A percentile compares a stretch with the other conserved stretches of the same genome.
These are phyloP conservation scores for Apiospora saccharicola DNA, from an alignment of 2,329 filamentous ascomycete species.

Conservation along the genomic window DNA sequence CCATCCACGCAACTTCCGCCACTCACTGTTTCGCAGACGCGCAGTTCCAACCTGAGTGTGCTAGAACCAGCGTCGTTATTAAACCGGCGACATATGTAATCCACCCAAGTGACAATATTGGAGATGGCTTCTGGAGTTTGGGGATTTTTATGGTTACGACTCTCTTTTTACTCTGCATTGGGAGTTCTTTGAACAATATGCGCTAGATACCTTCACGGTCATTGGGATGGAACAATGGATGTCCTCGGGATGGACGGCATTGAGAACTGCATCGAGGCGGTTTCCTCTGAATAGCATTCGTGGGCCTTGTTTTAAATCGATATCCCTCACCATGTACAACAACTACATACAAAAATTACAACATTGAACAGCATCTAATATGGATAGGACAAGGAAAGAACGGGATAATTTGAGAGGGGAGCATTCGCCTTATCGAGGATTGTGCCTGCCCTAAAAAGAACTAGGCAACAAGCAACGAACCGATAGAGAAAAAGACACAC, in stretches of 20 bases:
- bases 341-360: background rate
- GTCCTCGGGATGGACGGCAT: background rate
- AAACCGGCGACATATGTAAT: slow-evolving; percentile 24
- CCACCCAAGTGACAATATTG: background rate
- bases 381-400: background rate
- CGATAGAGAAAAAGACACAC: background rate
- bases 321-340: background rate
- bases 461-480: background rate
- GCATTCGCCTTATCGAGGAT: background rate
- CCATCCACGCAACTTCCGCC: slow-evolving; percentile 26
- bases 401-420: background rate
- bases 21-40: slow-evolving; percentile 23
- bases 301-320: background rate
- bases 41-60: slow-evolving; percentile 25
- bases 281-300: background rate
- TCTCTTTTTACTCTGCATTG: background rate
- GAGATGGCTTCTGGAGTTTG: slow-evolving; percentile 8
- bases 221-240: background rate
- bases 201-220: slow-evolving; percentile 12
- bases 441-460: no score
- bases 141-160: slow-evolving; percentile 3
- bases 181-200: background rate
- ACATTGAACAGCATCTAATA: background rate
- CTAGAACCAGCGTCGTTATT: slow-evolving; percentile 24
- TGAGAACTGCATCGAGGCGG: background rate